A percentile compares a stretch with the other conserved stretches of the same genome.
These are phyloP conservation scores for Boletus rex-veris DNA, from an alignment of 768 basidiomycete species.

Conservation along the genomic window DNA sequence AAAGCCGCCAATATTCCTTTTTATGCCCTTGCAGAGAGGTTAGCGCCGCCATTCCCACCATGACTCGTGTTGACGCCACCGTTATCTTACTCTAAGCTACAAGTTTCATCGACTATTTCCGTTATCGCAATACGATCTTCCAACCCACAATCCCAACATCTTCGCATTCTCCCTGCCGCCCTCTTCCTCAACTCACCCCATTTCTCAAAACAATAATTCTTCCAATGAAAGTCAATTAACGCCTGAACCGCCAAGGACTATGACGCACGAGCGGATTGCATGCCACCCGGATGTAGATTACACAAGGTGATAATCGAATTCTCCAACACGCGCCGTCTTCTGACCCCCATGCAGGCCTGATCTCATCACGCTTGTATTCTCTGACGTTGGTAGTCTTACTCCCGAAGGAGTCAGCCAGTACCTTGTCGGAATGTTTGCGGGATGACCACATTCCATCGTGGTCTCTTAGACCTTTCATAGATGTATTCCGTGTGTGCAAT, in stretches of 20 bases:
- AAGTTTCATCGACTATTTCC: conserved; percentile 98
- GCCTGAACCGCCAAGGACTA: conserved; percentile 28
- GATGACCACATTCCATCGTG: conserved; percentile 35
- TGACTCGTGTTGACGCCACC: conserved; percentile 20
- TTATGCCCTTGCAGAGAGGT: conserved; percentile 94
- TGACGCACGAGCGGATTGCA: conserved; percentile 80
- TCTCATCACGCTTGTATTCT: conserved; percentile 90
- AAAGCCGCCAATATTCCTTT: conserved; percentile 94
- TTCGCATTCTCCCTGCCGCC: conserved; percentile 59
- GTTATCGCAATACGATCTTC: conserved; percentile 85
- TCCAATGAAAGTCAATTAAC: conserved; percentile 5
- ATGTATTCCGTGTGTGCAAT: conserved; percentile 20
- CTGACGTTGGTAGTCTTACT: conserved; percentile 89
- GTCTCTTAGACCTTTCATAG: background rate
- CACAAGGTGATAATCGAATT: conserved; percentile 59
- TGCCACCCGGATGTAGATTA: conserved; percentile 90
- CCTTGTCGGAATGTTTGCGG: conserved; percentile 91
- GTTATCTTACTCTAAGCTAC: conserved; percentile 55
- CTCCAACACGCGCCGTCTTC: conserved; percentile 11
- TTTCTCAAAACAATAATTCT: conserved; percentile 1
- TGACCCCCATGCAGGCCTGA: conserved; percentile 61
- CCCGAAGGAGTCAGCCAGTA: conserved; percentile 94
- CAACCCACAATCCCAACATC: conserved; percentile 72
- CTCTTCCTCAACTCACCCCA: conserved; percentile 6
- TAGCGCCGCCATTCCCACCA: conserved; percentile 21